These are phyloP conservation scores for Mucor circinelloides DNA, from an alignment of 371 early-diverging fungal genomes.

Conservation along the genomic window DNA sequence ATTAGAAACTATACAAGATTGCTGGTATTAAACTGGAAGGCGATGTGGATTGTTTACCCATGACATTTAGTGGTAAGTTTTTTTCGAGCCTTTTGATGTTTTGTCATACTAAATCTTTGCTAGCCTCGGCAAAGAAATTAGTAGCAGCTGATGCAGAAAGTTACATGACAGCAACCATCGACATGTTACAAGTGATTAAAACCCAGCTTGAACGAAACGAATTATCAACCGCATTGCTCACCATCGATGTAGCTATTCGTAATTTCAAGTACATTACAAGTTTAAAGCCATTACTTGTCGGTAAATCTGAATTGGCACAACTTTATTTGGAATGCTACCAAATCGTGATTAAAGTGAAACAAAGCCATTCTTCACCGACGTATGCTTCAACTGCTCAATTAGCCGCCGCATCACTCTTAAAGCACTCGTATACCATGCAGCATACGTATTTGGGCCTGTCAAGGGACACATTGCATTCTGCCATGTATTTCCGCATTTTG, in stretches of 20 bases:
- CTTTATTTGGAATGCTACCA: constrained; percentile 57
- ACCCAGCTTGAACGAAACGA: constrained; percentile 23
- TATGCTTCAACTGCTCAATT: constrained; percentile 47
- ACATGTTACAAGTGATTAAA: constrained; percentile 26
- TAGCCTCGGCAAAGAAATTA: constrained; percentile 23
- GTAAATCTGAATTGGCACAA: constrained; percentile 52
- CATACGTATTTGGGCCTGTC: constrained; percentile 64
- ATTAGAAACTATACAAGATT: constrained; percentile 30
- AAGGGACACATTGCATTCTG: constrained; percentile 39
- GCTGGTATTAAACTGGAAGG: constrained; percentile 32
- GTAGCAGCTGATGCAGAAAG: constrained; percentile 29
- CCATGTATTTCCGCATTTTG: constrained; percentile 51
- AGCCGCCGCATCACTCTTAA: constrained; percentile 45
- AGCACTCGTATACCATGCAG: constrained; percentile 65
- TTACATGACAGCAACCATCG: constrained; percentile 31
- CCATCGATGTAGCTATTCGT: constrained; percentile 31
- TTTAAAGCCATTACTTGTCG: constrained; percentile 40
- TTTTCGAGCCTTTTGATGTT: neutral
- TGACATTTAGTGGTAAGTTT: constrained; percentile 27
- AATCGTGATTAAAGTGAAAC: constrained; percentile 43
- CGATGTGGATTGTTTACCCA: constrained; percentile 32
- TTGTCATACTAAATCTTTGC: neutral
- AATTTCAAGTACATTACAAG: constrained; percentile 51
- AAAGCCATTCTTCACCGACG: constrained; percentile 42
- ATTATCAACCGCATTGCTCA: constrained; percentile 25